Evolutionary conservation across 225 moss, liverwort and hornwort species (phyloP), one percentile per base, ranked within the genome.

Genomic region (Antitrichia curtipendula): DNA sequence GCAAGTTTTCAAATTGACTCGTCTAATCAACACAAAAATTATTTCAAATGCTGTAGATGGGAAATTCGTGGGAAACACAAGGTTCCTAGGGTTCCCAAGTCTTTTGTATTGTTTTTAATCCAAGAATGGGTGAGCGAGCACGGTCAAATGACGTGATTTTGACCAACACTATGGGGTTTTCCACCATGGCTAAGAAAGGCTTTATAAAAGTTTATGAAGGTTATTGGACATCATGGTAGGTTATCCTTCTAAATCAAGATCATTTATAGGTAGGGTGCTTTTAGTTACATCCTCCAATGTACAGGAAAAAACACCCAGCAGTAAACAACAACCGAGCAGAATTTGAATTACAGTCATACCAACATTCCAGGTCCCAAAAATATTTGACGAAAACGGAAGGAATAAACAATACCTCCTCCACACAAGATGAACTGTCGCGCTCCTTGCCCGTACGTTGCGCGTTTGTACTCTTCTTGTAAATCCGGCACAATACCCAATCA

Each of bases 401-500:
- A 81, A 77, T 61, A 12, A 45, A 31, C 10, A 2, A 47, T 91
- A 94, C 94, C 95, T 97, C 98, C 84, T 97, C 98, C 9, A 98
- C 97, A 31, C 98, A 98, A 20, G 96, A 96, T n/a, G 95, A 91
- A 81, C 93, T 95, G 41, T 99, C 97, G 3, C 95, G 90, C 93
- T 97, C 96, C 90, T 97, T 99, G 54, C 97, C 99, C 2, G 93
- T 92, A 27, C 96, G 89, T 90, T 97, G 99, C 8, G 99, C 97
- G 16, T 93, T 99, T 13, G 99, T 99, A 73, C 96, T 95, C 89
- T 99, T 99, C 87, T 99, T 99, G 63, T 99, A 99, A 65, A 99
- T 99, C 61, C 99, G 91, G 89, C 99, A 99, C 57, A 99, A 85
- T 4, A 99, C 99, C 99, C 99, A 99, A 82, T 99, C 99, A 85